Evolutionary conservation across 2,329 filamentous ascomycete genomes (phyloP), one percentile per base, ranked within the genome.

Genomic region (Aureobasidium sp.): DNA sequence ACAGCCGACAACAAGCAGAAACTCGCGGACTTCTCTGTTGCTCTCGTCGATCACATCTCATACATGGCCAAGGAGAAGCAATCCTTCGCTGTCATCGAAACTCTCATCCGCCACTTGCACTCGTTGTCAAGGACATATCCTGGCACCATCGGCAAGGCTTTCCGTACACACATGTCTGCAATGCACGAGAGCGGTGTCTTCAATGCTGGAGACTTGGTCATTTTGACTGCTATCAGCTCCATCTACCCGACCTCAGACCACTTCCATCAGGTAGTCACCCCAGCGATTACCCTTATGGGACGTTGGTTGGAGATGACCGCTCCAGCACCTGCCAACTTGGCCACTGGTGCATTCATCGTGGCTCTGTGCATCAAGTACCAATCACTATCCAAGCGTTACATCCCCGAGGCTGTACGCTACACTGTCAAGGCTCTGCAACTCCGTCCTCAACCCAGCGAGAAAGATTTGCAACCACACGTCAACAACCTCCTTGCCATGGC

Each of bases 181-280:
- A 76, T 87, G 37, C 77, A 82, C 44, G 73, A 80, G 13, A 74
- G 80, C 2, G 79, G 84, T 80, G 68, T 82, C 73, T 69, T 82
- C 72, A 67, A 73, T 13, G 72, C 81, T n/a, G 90, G 90, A 21
- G 92, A 99, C 69, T 76, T 99, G 25, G 76, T 91, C 27, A 77
- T 96, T n/a, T 77, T 99, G 39, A 92, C 90, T 0, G 91, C 90
- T 0, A 84, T 97, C 63, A 85, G 87, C 44, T 86, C 85, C 2
- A 89, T 95, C 59, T 99, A 96, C 70, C 92, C 94, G 5, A 96
- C 94, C 0, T 97, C 92, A 0, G 94, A 99, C 74, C 92, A 97
- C 75, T 99, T 97, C 75, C 94, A 99, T 69, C 88, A 94, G 68
- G 90, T 97, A 39, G 88, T 91, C 44, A 99, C 94, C 1, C 94